Evolutionary conservation across 148 eudicot species (phyloP).

Genomic region (Dysphania ambrosioides): DNA sequence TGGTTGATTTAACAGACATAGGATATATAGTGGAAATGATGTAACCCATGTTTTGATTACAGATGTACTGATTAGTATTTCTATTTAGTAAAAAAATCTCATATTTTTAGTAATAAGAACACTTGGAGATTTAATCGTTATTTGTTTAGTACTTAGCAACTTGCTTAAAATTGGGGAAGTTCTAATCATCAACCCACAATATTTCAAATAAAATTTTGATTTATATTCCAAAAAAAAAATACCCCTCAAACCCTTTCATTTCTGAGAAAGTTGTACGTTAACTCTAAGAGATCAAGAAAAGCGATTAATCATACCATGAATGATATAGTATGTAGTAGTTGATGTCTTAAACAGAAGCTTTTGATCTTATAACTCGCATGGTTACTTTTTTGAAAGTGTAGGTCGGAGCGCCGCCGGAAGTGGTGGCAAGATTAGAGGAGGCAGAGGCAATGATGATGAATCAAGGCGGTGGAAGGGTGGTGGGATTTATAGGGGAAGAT

Average conservation of each 20-base stretch:
- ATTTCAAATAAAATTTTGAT: too few species aligned
- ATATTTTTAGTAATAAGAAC: too few species aligned
- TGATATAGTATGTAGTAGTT: too few species aligned
- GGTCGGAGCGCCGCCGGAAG: slow-evolving; percentile 97
- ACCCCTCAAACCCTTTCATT: background rate
- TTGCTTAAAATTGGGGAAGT: background rate
- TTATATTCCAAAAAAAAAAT: too few species aligned
- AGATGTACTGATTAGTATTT: too few species aligned
- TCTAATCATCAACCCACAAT: background rate
- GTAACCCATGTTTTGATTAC: too few species aligned
- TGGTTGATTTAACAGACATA: too few species aligned
- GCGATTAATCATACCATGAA: too few species aligned
- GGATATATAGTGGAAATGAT: too few species aligned
- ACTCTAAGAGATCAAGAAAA: background rate
- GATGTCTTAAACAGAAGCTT: too few species aligned
- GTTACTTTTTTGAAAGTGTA: slow-evolving; percentile 12
- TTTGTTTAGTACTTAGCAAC: background rate
- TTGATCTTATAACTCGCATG: too few species aligned
- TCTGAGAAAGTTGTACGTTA: background rate
- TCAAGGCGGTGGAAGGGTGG: slow-evolving; percentile 18
- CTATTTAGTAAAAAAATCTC: too few species aligned
- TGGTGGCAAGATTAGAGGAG: slow-evolving; percentile 84
- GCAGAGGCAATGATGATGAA: slow-evolving; percentile 44
- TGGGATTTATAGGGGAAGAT: slow-evolving; percentile 64
- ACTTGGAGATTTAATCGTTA: background rate